These are phyloP conservation scores for Ceratocystis diversiconidia DNA, from an alignment of 2,329 filamentous ascomycete genomes.

Conservation along the genomic window DNA sequence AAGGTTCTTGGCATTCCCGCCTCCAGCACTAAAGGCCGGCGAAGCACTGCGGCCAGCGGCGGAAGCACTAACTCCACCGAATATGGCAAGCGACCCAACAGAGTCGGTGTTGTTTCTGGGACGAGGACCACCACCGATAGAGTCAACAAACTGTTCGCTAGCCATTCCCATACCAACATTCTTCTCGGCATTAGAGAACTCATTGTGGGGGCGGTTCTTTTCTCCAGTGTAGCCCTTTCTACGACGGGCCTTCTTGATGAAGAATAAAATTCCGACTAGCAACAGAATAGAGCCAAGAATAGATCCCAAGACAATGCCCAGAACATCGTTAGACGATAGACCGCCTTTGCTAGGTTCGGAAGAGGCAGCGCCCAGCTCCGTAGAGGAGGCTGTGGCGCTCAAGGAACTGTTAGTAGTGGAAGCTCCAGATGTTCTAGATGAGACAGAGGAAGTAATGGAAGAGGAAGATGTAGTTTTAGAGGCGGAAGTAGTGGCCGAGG, in stretches of 20 bases:
- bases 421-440: slow-evolving; percentile 22
- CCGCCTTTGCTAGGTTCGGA: slow-evolving; percentile 19
- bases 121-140: slow-evolving; percentile 12
- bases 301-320: slow-evolving; percentile 72
- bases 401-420: slow-evolving; percentile 23
- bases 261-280: slow-evolving; percentile 50
- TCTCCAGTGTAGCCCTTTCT: slow-evolving; percentile 17
- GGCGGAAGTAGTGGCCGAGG: slow-evolving; percentile 21
- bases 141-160: slow-evolving; percentile 17
- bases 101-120: slow-evolving; percentile 24
- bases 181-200: slow-evolving; percentile 14
- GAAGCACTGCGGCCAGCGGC: not conserved
- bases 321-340: slow-evolving; percentile 38
- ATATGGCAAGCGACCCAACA: slow-evolving; percentile 15
- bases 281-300: slow-evolving; percentile 59
- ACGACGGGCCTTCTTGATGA: slow-evolving; percentile 31
- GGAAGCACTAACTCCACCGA: slow-evolving; percentile 9
- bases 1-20: slow-evolving; percentile 25
- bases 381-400: slow-evolving; percentile 20
- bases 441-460: slow-evolving; percentile 21
- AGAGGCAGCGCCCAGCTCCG: slow-evolving; percentile 23
- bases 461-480: slow-evolving; percentile 19
- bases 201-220: slow-evolving; percentile 10
- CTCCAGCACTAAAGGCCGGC: not conserved
- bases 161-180: slow-evolving; percentile 17